Conservation (phyloP, 371 early-diverging fungal genomes). For the Syncephalastrum contaminatum region DNA sequence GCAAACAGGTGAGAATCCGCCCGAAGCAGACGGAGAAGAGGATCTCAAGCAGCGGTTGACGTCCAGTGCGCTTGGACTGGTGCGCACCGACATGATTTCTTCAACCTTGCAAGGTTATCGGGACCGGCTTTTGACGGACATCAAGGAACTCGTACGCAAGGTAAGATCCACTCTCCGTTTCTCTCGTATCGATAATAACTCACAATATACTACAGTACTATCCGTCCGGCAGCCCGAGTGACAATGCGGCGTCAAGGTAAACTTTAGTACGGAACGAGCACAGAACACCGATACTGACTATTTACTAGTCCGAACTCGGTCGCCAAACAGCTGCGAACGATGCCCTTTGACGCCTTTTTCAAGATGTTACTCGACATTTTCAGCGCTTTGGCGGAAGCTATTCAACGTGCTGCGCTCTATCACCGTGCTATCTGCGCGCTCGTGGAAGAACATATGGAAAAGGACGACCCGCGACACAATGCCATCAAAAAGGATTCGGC, state of each 20-base stretch:
- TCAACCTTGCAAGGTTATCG: slow-evolving; percentile 70
- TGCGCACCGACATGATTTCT: slow-evolving; percentile 68
- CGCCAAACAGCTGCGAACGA: slow-evolving; percentile 53
- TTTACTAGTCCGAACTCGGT: slow-evolving; percentile 16
- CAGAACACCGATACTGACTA: neutral
- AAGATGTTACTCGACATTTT: slow-evolving; percentile 72
- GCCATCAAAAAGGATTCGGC: slow-evolving; percentile 46
- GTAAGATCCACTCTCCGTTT: slow-evolving; percentile 23
- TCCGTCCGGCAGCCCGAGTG: neutral
- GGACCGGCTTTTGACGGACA: slow-evolving; percentile 69
- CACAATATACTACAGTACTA: neutral
- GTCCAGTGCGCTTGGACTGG: slow-evolving; percentile 73
- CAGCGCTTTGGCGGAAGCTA: slow-evolving; percentile 60
- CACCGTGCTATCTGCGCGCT: slow-evolving; percentile 55
- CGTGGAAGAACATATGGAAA: slow-evolving; percentile 35
- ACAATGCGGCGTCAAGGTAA: neutral
- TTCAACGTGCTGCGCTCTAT: slow-evolving; percentile 61
- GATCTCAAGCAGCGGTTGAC: slow-evolving; percentile 59
- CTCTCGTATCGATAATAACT: neutral
- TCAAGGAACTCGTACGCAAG: slow-evolving; percentile 75
- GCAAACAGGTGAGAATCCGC: neutral
- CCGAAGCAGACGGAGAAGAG: slow-evolving; percentile 18
- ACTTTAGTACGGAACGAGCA: neutral
- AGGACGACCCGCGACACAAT: slow-evolving; percentile 7
- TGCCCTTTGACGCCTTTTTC: slow-evolving; percentile 85